A percentile compares a stretch with the other conserved stretches of the same genome.
These are phyloP conservation scores for Trichophaea hybrida DNA, from an alignment of 2,329 filamentous ascomycete genomes.

Conservation along the genomic window DNA sequence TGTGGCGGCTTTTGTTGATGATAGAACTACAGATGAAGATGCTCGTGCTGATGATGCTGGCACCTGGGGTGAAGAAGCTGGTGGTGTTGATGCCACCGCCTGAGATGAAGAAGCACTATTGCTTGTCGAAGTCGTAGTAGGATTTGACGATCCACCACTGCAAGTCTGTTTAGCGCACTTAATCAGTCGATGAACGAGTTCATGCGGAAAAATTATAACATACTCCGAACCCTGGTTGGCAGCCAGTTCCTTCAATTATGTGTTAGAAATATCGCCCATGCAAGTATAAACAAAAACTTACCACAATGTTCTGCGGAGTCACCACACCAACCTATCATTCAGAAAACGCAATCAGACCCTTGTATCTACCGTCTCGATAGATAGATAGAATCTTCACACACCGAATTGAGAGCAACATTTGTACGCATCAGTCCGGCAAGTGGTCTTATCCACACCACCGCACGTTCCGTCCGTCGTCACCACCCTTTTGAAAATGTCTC, in stretches of 20 bases:
- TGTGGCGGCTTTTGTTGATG: too few relatives aligned
- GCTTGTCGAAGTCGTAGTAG: too few relatives aligned
- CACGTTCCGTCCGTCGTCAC: conserved; percentile 18
- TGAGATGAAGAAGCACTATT: too few relatives aligned
- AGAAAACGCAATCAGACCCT: not conserved
- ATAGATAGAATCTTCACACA: not conserved
- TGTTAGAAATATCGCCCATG: not conserved
- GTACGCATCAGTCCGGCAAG: conserved; percentile 3
- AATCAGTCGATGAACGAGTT: too few relatives aligned
- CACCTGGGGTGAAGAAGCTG: too few relatives aligned
- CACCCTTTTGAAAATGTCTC: conserved; percentile 10
- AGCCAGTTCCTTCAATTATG: conserved; percentile 17
- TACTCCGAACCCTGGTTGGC: conserved; percentile 15
- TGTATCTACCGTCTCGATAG: not conserved
- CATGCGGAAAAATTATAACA: not conserved
- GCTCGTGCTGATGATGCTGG: too few relatives aligned
- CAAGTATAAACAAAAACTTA: conserved; percentile 7
- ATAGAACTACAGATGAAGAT: too few relatives aligned
- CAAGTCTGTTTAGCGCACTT: too few relatives aligned
- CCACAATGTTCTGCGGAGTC: conserved; percentile 16
- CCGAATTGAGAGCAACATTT: conserved; percentile 22
- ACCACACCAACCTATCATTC: conserved; percentile 15
- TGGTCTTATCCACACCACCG: conserved; percentile 13
- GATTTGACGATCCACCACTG: too few relatives aligned
- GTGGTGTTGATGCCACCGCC: too few relatives aligned